Percentiles rank a stretch among this genome's conserved stretches.
Evolutionary conservation across 441 rosid genomes (phyloP).

Genomic region (Arabidopsis lyrata): DNA sequence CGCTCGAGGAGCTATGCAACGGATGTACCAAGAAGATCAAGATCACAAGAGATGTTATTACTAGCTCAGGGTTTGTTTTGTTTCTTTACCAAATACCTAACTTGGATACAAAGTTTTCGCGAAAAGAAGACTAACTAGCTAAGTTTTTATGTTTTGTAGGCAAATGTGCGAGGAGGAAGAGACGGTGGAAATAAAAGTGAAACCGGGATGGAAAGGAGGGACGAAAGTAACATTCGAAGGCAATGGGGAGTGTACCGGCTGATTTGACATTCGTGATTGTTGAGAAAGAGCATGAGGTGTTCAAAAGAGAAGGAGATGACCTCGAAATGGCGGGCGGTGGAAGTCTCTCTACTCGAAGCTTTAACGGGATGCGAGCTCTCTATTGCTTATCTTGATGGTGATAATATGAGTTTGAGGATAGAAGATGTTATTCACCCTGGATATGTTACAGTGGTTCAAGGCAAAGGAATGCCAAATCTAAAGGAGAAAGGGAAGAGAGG

Average conservation of each 20-base stretch:
- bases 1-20: conserved; percentile 85
- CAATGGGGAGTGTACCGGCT: conserved; percentile 61
- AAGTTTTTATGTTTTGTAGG: conserved; percentile 20
- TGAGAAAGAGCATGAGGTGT: conserved; percentile 63
- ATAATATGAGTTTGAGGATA: conserved; percentile 46
- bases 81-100: conserved; percentile 13
- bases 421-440: conserved; percentile 69
- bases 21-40: conserved; percentile 82
- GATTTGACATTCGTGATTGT: conserved; percentile 67
- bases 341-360: conserved; percentile 72
- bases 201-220: conserved; percentile 89
- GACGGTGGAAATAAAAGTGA: conserved; percentile 64
- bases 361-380: conserved; percentile 67
- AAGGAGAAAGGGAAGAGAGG: conserved; percentile 69
- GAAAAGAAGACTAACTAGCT: conserved; percentile 8
- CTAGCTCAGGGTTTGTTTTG: conserved; percentile 63
- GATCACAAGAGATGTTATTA: conserved; percentile 72
- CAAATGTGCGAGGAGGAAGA: conserved; percentile 62
- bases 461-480: conserved; percentile 73
- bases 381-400: conserved; percentile 68
- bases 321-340: conserved; percentile 60
- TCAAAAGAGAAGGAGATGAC: conserved; percentile 71
- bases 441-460: conserved; percentile 51
- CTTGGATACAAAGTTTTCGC: neutral
- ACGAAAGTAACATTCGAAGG: conserved; percentile 83